phyloP scores from a whole-genome alignment of 192 early-diverging fungal species.

The Gaertneriomyces semiglobifer region DNA sequence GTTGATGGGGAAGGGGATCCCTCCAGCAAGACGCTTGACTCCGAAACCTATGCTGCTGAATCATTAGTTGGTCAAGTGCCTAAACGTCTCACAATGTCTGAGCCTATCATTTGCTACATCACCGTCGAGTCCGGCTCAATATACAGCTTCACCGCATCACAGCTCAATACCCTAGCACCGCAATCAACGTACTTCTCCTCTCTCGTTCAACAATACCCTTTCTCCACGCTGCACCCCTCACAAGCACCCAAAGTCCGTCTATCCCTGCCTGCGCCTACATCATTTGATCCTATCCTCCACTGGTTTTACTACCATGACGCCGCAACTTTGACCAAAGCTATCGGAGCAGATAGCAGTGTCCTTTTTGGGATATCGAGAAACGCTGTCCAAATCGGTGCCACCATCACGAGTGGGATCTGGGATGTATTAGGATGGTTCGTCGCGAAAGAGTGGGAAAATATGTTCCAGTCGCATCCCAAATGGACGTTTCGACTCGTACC shows the following conservation, averaged over 20 bases:
- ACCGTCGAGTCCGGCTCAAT: no score
- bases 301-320: slow-evolving; percentile 26
- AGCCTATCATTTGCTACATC: no score
- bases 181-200: slow-evolving; percentile 12
- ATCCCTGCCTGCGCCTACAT: slow-evolving; percentile 10
- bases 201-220: slow-evolving; percentile 7
- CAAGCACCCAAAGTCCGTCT: slow-evolving; percentile 9
- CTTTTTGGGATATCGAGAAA: slow-evolving; percentile 23
- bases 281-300: slow-evolving; percentile 21
- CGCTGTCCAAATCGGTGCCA: slow-evolving; percentile 12
- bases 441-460: slow-evolving; percentile 8
- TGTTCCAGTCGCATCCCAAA: slow-evolving; percentile 6
- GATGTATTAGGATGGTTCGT: slow-evolving; percentile 13
- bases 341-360: neutral
- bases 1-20: no score
- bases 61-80: no score
- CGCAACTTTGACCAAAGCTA: slow-evolving; percentile 2
- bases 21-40: no score
- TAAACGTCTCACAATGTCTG: no score
- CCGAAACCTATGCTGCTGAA: no score
- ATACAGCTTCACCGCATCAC: no score
- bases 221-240: neutral
- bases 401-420: slow-evolving; percentile 7
- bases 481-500: slow-evolving; percentile 22
- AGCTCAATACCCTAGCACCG: neutral